Base-by-base conservation (phyloP, 75 land plant genomes). In the Pinus tabuliformis region DNA sequence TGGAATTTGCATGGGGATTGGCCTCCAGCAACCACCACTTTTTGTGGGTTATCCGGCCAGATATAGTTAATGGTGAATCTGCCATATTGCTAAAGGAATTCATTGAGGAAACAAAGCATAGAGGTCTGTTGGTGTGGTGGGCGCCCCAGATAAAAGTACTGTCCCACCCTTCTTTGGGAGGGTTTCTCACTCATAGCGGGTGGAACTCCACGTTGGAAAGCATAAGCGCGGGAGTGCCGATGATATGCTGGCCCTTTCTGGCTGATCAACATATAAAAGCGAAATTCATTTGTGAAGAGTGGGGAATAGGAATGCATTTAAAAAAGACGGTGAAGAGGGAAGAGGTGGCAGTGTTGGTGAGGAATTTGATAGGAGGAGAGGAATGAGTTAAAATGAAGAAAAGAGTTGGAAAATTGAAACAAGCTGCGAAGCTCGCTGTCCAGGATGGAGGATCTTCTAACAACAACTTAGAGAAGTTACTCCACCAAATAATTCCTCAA, bases 191-290 rank as follows among this genome's bases (percentile, higher is more conserved):
- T 0, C 95, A 93, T 72, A 88, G 92, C 75, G 98, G 98, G 9
- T 92, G 93, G 95, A 95, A 95, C 83, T 93, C 93, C 37, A 78
- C 71, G 1, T 9, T 93, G 65, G 96, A 93, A 81, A 84, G 79
- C 45, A 58, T 88, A 3, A 39, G 70, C 52, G 78, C 83, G 1
- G 93, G 91, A 0, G 78, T 89, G 77, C 91, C 91, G 37, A 81
- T 91, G 88, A 79, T 86, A 33, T 85, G 91, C 0, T 88, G 91
- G 93, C 93, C 96, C 1, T 42, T 82, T 26, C 78, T 75, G 59
- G 89, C 87, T 7, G 91, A 91, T 76, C 93, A 93, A 72, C 80
- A 80, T 4, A 39, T 5, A 39, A 39, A 39, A 1, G 42, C 42
- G 42, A 39, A 39, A 39, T 39, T 39, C 42, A 71, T 91, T 59